Conservation (phyloP, 768 basidiomycete genomes). For the Mycena chlorophos region DNA sequence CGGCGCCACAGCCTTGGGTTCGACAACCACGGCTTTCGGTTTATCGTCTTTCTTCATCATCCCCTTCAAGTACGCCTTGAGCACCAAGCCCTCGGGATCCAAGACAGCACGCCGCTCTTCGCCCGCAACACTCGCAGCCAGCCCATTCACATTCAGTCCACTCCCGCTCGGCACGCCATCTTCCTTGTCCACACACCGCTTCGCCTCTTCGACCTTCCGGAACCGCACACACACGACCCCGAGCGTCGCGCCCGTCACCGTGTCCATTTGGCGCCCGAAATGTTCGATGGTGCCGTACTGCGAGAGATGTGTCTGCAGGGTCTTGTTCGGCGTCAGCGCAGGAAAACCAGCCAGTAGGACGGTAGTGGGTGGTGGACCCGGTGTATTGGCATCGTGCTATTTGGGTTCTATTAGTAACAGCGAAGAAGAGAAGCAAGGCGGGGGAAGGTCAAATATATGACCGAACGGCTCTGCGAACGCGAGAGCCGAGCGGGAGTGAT, state of each 20-base stretch:
- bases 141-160: slow-evolving; percentile 38
- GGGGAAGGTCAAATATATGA: no score
- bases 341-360: slow-evolving; percentile 75
- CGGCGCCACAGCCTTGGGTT: slow-evolving; percentile 6
- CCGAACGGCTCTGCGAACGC: no score
- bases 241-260: slow-evolving; percentile 75
- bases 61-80: slow-evolving; percentile 67
- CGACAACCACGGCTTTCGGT: slow-evolving; percentile 30
- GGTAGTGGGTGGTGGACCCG: slow-evolving; percentile 69
- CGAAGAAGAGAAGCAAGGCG: not conserved
- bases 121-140: slow-evolving; percentile 38
- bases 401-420: slow-evolving; percentile 32
- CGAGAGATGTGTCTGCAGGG: slow-evolving; percentile 66
- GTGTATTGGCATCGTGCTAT: slow-evolving; percentile 77
- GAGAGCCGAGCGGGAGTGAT: no score
- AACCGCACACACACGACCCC: slow-evolving; percentile 81
- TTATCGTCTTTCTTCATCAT: slow-evolving; percentile 44
- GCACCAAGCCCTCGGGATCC: slow-evolving; percentile 69
- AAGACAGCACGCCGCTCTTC: slow-evolving; percentile 75
- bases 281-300: slow-evolving; percentile 60
- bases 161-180: slow-evolving; percentile 60
- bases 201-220: slow-evolving; percentile 64
- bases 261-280: slow-evolving; percentile 79
- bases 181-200: slow-evolving; percentile 61
- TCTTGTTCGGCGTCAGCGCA: slow-evolving; percentile 64